A percentile compares a stretch with the other conserved stretches of the same genome.
These are phyloP conservation scores for Malus orientalis DNA, from an alignment of 306 rosid genomes.

Conservation along the genomic window DNA sequence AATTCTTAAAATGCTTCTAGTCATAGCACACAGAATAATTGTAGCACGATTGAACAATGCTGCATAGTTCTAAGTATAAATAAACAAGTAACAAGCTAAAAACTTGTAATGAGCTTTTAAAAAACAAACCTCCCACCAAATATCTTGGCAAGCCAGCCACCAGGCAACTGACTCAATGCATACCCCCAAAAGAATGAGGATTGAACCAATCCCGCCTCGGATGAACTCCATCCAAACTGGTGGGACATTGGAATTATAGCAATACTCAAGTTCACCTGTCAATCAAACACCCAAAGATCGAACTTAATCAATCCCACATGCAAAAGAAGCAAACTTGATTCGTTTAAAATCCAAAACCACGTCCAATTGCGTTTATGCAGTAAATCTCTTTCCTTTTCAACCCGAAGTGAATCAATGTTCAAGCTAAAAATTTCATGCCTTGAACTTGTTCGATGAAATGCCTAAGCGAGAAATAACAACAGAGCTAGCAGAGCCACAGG, in stretches of 20 bases:
- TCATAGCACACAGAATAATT: background rate
- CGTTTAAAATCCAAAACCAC: background rate
- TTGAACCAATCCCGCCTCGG: slow-evolving; percentile 91
- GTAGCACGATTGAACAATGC: background rate
- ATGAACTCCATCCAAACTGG: slow-evolving; percentile 92
- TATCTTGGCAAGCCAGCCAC: slow-evolving; percentile 91
- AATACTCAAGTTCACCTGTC: slow-evolving; percentile 92
- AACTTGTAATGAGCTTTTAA: background rate
- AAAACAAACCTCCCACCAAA: slow-evolving; percentile 92
- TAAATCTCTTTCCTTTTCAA: background rate
- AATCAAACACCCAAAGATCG: background rate
- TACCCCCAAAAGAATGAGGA: slow-evolving; percentile 99
- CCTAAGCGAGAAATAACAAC: background rate
- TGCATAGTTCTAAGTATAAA: too few relatives aligned
- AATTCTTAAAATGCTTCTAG: background rate
- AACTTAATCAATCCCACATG: background rate
- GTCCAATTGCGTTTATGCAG: background rate
- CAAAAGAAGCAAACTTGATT: background rate
- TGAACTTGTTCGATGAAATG: background rate
- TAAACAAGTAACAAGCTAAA: background rate
- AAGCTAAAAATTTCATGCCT: background rate
- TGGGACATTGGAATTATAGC: slow-evolving; percentile 95
- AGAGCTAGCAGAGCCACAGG: background rate
- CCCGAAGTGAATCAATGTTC: background rate
- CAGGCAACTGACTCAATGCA: slow-evolving; percentile 93